Conservation (phyloP, 768 basidiomycete genomes). For the Termitomyces sp. region DNA sequence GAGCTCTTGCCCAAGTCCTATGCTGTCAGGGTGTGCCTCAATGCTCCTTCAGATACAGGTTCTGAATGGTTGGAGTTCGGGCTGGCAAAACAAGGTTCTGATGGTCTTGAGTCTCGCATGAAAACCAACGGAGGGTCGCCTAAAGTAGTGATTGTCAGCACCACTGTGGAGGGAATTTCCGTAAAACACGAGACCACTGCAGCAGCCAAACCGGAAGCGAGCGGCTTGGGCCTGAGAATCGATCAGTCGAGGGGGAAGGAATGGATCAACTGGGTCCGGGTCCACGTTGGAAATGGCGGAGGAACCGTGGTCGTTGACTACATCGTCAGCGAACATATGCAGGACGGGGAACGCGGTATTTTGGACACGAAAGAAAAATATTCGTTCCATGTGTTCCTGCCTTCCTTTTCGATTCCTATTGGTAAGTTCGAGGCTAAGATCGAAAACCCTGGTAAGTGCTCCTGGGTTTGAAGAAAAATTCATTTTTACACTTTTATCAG, state of each 20-base stretch:
- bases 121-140: conserved; percentile 24
- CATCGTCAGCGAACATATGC: conserved; percentile 38
- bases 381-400: conserved; percentile 49
- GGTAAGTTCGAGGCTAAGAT: conserved; percentile 61
- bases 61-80: conserved; percentile 80
- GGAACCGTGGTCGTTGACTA: conserved; percentile 62
- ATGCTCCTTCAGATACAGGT: conserved; percentile 51
- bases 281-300: conserved; percentile 50
- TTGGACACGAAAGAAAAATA: conserved; percentile 25
- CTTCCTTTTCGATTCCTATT: conserved; percentile 69
- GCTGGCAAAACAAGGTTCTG: conserved; percentile 39
- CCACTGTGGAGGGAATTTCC: conserved; percentile 61
- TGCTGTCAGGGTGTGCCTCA: conserved; percentile 52
- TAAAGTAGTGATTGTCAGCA: conserved; percentile 50
- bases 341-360: conserved; percentile 27
- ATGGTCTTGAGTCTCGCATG: conserved; percentile 10
- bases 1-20: conserved; percentile 39
- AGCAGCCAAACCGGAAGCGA: conserved; percentile 30
- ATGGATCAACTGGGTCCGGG: conserved; percentile 63
- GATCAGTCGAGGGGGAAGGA: conserved; percentile 51
- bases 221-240: conserved; percentile 35
- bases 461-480: not conserved
- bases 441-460: conserved; percentile 45
- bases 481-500: conserved; percentile 20
- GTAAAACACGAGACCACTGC: conserved; percentile 54